These are phyloP conservation scores for Chlamydomonas applanata DNA, from an alignment of 139 green algal genomes.

Conservation along the genomic window DNA sequence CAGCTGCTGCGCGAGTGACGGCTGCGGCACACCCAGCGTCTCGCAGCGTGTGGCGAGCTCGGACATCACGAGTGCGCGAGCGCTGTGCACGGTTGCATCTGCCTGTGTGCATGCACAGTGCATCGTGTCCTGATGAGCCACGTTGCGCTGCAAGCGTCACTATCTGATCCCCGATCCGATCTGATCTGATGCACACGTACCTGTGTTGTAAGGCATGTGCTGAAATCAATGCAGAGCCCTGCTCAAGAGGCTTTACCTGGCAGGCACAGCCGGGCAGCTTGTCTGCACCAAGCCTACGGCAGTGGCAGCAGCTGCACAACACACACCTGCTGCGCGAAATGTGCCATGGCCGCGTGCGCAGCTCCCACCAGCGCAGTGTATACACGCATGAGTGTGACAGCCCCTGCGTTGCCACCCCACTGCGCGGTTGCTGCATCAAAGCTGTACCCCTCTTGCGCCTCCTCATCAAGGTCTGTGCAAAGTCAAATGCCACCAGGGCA, in stretches of 20 bases:
- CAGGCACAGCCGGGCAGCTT: too few relatives aligned
- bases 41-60: conserved; percentile 13
- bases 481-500: too few relatives aligned
- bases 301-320: background rate
- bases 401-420: background rate
- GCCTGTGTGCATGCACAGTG: conserved; percentile 8
- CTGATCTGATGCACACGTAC: too few relatives aligned
- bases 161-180: too few relatives aligned
- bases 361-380: conserved; percentile 42
- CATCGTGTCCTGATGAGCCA: too few relatives aligned
- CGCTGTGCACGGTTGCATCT: conserved; percentile 13
- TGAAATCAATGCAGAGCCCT: too few relatives aligned
- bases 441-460: conserved; percentile 32
- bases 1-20: conserved; percentile 12
- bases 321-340: conserved; percentile 33
- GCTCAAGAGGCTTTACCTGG: too few relatives aligned
- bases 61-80: conserved; percentile 20
- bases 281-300: too few relatives aligned
- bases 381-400: conserved; percentile 18
- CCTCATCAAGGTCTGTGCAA: conserved; percentile 31
- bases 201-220: too few relatives aligned
- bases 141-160: too few relatives aligned
- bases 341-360: conserved; percentile 37
- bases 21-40: conserved; percentile 23
- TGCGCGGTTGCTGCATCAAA: background rate